Evolutionary conservation across 225 moss, liverwort and hornwort species (phyloP), one percentile per base, ranked within the genome.

Genomic region (Neckera pumila): DNA sequence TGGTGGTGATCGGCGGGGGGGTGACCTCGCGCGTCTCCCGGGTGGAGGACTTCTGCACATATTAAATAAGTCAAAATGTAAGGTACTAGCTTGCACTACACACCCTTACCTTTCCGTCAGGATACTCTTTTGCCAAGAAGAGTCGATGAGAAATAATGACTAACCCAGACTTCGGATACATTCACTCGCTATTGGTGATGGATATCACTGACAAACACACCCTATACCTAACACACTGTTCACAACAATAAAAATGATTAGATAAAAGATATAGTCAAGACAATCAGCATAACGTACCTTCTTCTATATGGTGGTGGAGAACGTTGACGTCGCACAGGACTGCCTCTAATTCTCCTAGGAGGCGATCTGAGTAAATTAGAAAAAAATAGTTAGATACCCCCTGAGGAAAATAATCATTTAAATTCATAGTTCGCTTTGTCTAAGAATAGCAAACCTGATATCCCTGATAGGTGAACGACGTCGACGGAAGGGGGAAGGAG

Each of bases 291-390:
- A 36, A 70, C 88, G 63, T 45, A 92, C 96, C 98, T 96, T 89
- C 97, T 93, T 86, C 97, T 94, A 83, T 94, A 98, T 9, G 97
- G 92, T 56, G 97, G 92, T 61, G 98, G 97, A 71, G 98, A 99
- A 47, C 97, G 97, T 72, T 92, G 92, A 62, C 98, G 91, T 79
- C 97, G 97, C 25, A 94, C 91, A 27, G 97, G 95, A 87, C 95
- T 99, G 79, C 96, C 94, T 84, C 96, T 93, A 81, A 94, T 87
- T 88, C 98, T 96, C 58, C 94, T 92, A 28, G 94, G 95, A 85
- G 98, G 95, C 71, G 95, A 96, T 92, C 98, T 96, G 82, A 79
- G 53, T 19, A 82, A 34, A 53, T 27, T 18, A 33, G 23, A n/a
- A 53, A 45, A 69, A 74, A 47, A 34, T 28, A 51, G 15, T 86